Conservation (phyloP, 768 basidiomycete species). For the Serendipita sp. region DNA sequence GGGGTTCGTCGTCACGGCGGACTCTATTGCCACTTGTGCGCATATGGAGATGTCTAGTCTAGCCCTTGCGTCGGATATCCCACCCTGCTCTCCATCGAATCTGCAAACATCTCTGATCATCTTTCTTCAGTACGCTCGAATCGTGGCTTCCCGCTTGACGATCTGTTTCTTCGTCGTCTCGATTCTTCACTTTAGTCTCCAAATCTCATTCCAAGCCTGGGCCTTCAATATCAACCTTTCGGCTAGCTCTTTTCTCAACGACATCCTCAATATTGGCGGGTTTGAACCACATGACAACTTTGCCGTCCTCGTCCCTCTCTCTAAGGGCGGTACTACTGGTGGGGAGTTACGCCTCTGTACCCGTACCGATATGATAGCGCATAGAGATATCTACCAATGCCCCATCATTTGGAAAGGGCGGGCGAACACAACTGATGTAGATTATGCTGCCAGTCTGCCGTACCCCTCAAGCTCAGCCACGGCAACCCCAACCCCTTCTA, state of each 20-base stretch:
- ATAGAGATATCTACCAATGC: neutral
- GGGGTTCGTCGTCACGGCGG: neutral
- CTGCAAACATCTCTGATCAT: neutral
- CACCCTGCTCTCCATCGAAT: neutral
- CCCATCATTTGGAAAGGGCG: neutral
- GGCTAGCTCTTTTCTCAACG: neutral
- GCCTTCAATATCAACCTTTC: neutral
- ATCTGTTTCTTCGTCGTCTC: slow-evolving; percentile 52
- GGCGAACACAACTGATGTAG: neutral
- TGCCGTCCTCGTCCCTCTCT: neutral
- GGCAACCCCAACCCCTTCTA: neutral
- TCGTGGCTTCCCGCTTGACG: slow-evolving; percentile 53
- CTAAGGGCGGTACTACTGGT: neutral
- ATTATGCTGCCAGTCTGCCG: neutral
- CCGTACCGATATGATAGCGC: neutral
- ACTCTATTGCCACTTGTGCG: neutral
- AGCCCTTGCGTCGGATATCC: neutral
- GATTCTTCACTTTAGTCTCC: slow-evolving; percentile 45
- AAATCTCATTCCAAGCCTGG: slow-evolving; percentile 46
- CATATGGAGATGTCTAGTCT: neutral
- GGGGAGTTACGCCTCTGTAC: neutral
- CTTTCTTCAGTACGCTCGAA: slow-evolving; percentile 41
- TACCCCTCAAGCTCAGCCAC: neutral
- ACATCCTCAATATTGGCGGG: neutral
- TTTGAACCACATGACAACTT: neutral